Evolutionary conservation across 2,329 filamentous ascomycete species (phyloP), one percentile per base, ranked within the genome.

Genomic region (Cryphonectria radicalis): DNA sequence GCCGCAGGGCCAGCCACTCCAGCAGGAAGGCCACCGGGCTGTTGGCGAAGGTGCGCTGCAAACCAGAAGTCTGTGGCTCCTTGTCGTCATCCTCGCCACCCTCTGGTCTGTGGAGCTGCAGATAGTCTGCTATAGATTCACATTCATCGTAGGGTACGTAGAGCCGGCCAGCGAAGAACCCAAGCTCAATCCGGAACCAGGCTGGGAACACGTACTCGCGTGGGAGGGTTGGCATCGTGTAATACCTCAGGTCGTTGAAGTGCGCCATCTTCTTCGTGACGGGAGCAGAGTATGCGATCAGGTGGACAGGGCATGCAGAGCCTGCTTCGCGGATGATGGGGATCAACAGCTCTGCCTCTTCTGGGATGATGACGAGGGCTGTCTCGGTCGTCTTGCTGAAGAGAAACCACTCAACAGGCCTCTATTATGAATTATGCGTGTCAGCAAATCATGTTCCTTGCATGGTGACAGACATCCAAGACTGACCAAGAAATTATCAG

Each of bases 391-490:
- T n/a, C 0, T 74, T 74, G 71, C 84, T 87, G 85, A 86, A 91
- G 0, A 92, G 77, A 2, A 93, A 76, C 89, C 89, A 93, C 37
- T 89, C 86, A 0, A 91, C 87, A 0, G 86, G 82, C 1, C 84
- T 40, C 37, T 40, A 81, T 73, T 85, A 73, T n/a, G 75, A 71
- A 5, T 63, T 19, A n/a, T n/a, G 37, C 8, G 7, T 40, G 32
- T 63, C 35, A 63, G 60, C 79, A 32, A 32, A 32, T 32, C 32
- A 32, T 32, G 32, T 32, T 32, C 32, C 32, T 32, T 32, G 32
- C 32, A 32, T 4, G 32, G 32, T 4, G 4, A 32, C 2, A 32
- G 32, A 32, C 32, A 32, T 32, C 32, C 32, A 32, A 32, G 32
- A 32, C 32, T 32, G 4, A 32, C 32, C 74, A 83, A 62, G 17